Base-by-base conservation (phyloP, 176 grass and related monocot genomes). In the Triticum timopheevii region DNA sequence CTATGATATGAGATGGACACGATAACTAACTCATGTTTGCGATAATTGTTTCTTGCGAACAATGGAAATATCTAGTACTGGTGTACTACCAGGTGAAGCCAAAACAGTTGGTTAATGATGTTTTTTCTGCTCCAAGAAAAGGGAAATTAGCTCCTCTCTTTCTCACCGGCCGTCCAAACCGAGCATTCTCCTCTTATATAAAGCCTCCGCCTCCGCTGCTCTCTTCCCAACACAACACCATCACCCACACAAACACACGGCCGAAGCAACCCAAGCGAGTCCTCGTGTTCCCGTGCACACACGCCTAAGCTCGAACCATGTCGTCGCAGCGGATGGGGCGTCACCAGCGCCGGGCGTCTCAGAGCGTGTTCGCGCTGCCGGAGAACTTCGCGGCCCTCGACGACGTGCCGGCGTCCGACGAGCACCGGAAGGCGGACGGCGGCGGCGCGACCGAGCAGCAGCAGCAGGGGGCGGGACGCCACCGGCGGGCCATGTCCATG, bases 311-410 rank as follows among this genome's bases (percentile, higher is more conserved):
- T 30, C 4, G 39, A 59, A 68, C 45, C 73, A 90, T 87, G 88
- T 88, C 88, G 90, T 97, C 94, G 63, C 87, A 92, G 74, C 85
- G 87, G 76, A 66, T 88, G 3, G 89, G 81, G 20, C 87, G 92
- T 1, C 94, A 97, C 87, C 94, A 90, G 83, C 85, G 92, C n/a
- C 74, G 94, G 82, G 87, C 90, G 66, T 97, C 94, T 28, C 94
- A 97, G 79, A 92, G 85, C 84, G 90, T 92, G 44, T 97, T 97
- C 64, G 82, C 62, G 39, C 90, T 97, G 20, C 92, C 94, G 17
- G 94, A 94, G 9, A 92, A 77, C 83, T 82, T 97, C 36, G 80
- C 89, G 8, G 20, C 66, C 83, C 82, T 86, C 11, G 87, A 84
- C 42, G 94, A 87, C 80, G 62, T 69, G 42, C 78, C 84, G n/a